Conservation (phyloP, 1,284 basidiomycete genomes). For the Pascua guehoae region DNA sequence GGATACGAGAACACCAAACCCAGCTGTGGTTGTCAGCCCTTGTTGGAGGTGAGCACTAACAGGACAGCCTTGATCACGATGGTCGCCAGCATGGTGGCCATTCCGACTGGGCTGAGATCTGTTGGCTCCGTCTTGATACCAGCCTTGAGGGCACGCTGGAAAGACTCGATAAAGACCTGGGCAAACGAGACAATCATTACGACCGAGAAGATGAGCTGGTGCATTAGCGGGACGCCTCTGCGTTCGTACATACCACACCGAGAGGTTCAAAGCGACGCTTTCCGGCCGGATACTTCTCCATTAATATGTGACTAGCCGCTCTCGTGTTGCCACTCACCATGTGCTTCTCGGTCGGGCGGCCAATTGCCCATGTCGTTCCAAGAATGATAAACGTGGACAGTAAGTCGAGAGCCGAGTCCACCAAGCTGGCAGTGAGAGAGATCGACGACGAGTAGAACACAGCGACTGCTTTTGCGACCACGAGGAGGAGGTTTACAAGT, state of each 20-base stretch:
- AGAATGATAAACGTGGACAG: slow-evolving; percentile 54
- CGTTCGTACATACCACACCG: slow-evolving; percentile 38
- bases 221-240: slow-evolving; percentile 17
- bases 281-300: slow-evolving; percentile 52
- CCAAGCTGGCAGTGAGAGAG: slow-evolving; percentile 56
- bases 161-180: slow-evolving; percentile 53
- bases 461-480: slow-evolving; percentile 54
- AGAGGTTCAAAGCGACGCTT: slow-evolving; percentile 54
- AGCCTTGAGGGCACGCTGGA: slow-evolving; percentile 39
- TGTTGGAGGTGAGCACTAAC: slow-evolving; percentile 25
- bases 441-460: slow-evolving; percentile 57
- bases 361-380: slow-evolving; percentile 46
- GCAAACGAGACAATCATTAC: slow-evolving; percentile 56
- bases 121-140: slow-evolving; percentile 31
- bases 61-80: slow-evolving; percentile 55
- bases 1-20: slow-evolving; percentile 47
- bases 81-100: slow-evolving; percentile 55
- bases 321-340: slow-evolving; percentile 18
- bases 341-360: slow-evolving; percentile 39
- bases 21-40: slow-evolving; percentile 25
- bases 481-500: slow-evolving; percentile 53
- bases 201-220: slow-evolving; percentile 55
- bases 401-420: slow-evolving; percentile 57
- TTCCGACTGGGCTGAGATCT: slow-evolving; percentile 44
- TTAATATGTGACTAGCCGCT: neutral